Base-by-base conservation (phyloP, 306 rosid genomes). In the Luffa acutangula region DNA sequence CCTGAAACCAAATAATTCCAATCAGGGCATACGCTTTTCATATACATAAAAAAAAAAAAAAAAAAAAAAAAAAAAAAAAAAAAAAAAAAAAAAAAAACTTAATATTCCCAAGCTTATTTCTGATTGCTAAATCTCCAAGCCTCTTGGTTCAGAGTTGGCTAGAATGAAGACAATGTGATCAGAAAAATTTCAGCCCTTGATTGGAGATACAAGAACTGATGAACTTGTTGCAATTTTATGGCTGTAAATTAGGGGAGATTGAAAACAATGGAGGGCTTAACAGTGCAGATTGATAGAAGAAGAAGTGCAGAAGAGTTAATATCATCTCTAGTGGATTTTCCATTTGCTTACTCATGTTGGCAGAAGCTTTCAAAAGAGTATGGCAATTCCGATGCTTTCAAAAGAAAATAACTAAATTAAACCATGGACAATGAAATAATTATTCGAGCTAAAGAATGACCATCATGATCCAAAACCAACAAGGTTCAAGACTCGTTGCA, bases 1-100 rank as follows among this genome's bases (percentile, higher is more conserved):
- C 76, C 78, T 58, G 21, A 77, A 85, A 70, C 79, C 77, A 76
- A 49, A 39, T 25, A 63, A 10, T 59, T 52, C 49, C 75, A 57
- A 53, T 43, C 18, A 54, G 79, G 31, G 76, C 75, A 54, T 80
- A 78, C 80, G 58, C 81, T 78, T 36, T 25, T 25, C 31, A 25
- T 25, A 25, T 25, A 25, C 1, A 25, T 0, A 25, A 25, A 25
- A 25, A 25, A 25, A 25, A 25, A 25, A 25, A 25, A 25, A 25
- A 25, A 25, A 25, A 25, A 25, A 25, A 25, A 25, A 25, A 25
- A 25, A 25, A 25, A 25, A 25, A 25, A 25, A 25, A 25, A 25
- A 25, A 25, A 25, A 25, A 25, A 25, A 25, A 25, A 25, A 25
- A 25, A 25, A 25, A 25, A 25, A 25, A 25, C 31, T 25, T n/a